Percentiles rank a stretch among this genome's conserved stretches.
These are phyloP conservation scores for Cytospora mali DNA, from an alignment of 2,329 filamentous ascomycete species.

Conservation along the genomic window DNA sequence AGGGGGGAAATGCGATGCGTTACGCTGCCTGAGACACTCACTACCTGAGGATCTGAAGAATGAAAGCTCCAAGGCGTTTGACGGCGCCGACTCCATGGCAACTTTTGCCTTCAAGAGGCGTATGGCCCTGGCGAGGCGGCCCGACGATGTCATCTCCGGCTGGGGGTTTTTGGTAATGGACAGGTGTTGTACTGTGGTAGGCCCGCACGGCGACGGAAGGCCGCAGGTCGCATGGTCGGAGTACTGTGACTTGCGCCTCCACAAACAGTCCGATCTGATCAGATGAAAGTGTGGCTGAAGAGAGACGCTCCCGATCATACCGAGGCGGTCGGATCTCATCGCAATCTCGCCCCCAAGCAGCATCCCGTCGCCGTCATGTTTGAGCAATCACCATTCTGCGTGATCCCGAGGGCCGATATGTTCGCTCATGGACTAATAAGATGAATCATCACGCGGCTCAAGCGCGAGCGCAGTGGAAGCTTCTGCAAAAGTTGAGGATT, in stretches of 20 bases:
- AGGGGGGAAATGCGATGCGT: background rate
- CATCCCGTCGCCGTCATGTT: background rate
- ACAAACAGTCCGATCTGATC: background rate
- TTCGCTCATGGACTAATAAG: constrained; percentile 17
- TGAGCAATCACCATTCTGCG: constrained; percentile 14
- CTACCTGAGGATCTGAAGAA: background rate
- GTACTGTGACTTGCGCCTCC: background rate
- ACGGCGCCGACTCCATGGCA: background rate
- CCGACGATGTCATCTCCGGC: constrained; percentile 3
- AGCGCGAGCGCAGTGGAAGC: background rate
- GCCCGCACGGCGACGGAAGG: background rate
- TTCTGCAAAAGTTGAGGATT: background rate
- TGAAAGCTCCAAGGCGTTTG: background rate
- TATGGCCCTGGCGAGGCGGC: constrained; percentile 9
- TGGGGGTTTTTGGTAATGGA: background rate
- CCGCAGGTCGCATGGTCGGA: background rate
- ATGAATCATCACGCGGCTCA: background rate
- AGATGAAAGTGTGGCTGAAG: background rate
- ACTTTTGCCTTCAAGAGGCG: background rate
- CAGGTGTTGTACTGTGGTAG: constrained; percentile 3
- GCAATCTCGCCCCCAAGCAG: background rate
- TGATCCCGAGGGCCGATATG: constrained; percentile 5
- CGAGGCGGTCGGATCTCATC: background rate
- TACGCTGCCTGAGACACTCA: background rate
- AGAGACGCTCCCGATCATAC: background rate